Evolutionary conservation across 495 filamentous ascomycete genomes (phyloP).

Genomic region (Cryomyces minteri): DNA sequence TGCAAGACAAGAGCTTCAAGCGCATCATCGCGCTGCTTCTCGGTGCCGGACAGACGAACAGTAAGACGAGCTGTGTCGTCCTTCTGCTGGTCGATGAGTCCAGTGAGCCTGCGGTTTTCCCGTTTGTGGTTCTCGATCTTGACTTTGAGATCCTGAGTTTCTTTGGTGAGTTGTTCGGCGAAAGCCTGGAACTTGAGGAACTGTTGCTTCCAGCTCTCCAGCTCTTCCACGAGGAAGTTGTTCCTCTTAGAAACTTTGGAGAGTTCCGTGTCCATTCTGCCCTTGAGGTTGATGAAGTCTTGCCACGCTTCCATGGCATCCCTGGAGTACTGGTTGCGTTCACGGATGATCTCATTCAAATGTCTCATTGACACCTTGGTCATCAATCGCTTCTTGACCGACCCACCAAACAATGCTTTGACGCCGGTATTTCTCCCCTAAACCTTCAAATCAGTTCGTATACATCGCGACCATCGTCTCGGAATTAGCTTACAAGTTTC

Average conservation of each 20-base stretch:
- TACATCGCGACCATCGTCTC: not conserved
- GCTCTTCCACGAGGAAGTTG: slow-evolving; percentile 93
- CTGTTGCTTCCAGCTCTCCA: slow-evolving; percentile 99
- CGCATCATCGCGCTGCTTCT: slow-evolving; percentile 98
- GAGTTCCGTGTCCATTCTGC: slow-evolving; percentile 97
- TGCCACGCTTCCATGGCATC: slow-evolving; percentile 98
- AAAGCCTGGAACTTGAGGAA: slow-evolving; percentile 99
- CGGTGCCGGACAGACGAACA: slow-evolving; percentile 80
- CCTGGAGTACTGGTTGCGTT: slow-evolving; percentile 96
- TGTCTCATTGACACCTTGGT: slow-evolving; percentile 99
- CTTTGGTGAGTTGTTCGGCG: slow-evolving; percentile 96
- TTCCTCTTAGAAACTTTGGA: slow-evolving; percentile 94
- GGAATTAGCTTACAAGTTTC: slow-evolving; percentile 54
- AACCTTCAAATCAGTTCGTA: slow-evolving; percentile 5
- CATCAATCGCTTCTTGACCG: slow-evolving; percentile 97
- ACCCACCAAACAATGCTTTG: slow-evolving; percentile 90
- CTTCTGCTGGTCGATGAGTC: slow-evolving; percentile 94
- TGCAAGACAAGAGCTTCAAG: slow-evolving; percentile 92
- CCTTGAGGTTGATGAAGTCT: slow-evolving; percentile 99
- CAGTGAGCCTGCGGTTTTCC: slow-evolving; percentile 80
- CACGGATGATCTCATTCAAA: slow-evolving; percentile 93
- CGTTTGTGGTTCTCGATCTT: slow-evolving; percentile 98
- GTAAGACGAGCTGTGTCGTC: slow-evolving; percentile 78
- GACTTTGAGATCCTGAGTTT: slow-evolving; percentile 93
- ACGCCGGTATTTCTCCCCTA: slow-evolving; percentile 86